These are phyloP conservation scores for Bromus sterilis DNA, from an alignment of 176 grass and related monocot genomes.

Conservation along the genomic window DNA sequence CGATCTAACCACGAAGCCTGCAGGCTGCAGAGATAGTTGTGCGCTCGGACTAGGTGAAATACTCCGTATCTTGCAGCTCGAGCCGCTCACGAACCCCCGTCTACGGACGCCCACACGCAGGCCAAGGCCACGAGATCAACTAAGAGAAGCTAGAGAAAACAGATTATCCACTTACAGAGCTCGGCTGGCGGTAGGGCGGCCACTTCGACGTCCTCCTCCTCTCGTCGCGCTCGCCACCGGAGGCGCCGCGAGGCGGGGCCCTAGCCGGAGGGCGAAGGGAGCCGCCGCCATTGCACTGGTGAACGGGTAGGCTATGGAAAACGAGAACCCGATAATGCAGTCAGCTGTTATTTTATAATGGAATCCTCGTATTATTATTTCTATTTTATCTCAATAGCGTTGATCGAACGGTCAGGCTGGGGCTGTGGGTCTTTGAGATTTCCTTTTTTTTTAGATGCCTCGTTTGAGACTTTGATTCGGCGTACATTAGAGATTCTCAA, in stretches of 20 bases:
- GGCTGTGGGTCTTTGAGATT: too few species aligned
- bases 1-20: neutral
- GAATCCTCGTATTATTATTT: too few species aligned
- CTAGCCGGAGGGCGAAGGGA: constrained; percentile 13
- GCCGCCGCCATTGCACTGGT: constrained; percentile 17
- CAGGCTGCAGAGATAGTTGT: neutral
- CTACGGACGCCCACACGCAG: neutral
- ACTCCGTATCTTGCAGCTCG: neutral
- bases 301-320: neutral
- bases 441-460: too few species aligned
- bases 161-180: constrained; percentile 24
- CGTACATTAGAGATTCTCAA: too few species aligned
- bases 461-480: too few species aligned
- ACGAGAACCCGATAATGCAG: neutral
- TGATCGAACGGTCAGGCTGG: neutral
- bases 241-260: constrained; percentile 2
- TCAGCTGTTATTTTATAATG: neutral
- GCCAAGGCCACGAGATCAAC: neutral
- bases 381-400: too few species aligned
- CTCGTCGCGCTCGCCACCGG: neutral
- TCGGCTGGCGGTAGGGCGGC: neutral
- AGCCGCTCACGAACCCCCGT: neutral
- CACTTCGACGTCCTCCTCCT: neutral
- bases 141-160: neutral
- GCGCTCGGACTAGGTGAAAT: neutral